Evolutionary conservation across 768 basidiomycete species (phyloP).

Genomic region (Tylopilus balloui): DNA sequence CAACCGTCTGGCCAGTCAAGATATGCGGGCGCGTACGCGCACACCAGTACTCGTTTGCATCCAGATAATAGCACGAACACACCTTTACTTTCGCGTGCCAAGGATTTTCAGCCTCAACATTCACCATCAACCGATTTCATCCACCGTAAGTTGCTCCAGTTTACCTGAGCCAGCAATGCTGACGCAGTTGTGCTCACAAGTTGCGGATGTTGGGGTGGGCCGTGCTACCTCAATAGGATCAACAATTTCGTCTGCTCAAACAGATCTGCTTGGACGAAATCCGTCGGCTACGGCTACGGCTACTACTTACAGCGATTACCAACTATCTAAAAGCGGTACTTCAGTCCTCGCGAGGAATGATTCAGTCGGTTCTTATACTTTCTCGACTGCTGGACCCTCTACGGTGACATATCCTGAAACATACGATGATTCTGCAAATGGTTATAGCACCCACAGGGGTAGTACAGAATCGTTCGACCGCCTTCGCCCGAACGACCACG

Average conservation of each 20-base stretch:
- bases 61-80: slow-evolving; percentile 10
- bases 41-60: slow-evolving; percentile 8
- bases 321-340: slow-evolving; percentile 13
- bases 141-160: slow-evolving; percentile 19
- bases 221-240: slow-evolving; percentile 30
- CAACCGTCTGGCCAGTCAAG: slow-evolving; percentile 22
- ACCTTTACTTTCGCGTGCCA: slow-evolving; percentile 19
- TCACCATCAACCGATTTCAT: slow-evolving; percentile 20
- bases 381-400: slow-evolving; percentile 23
- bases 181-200: slow-evolving; percentile 12
- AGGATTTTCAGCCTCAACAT: slow-evolving; percentile 17
- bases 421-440: slow-evolving; percentile 18
- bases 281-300: slow-evolving; percentile 25
- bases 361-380: slow-evolving; percentile 17
- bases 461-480: slow-evolving; percentile 29
- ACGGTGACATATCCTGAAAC: slow-evolving; percentile 17
- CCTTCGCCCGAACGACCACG: slow-evolving; percentile 18
- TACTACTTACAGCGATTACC: slow-evolving; percentile 20
- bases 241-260: slow-evolving; percentile 25
- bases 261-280: slow-evolving; percentile 25
- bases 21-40: slow-evolving; percentile 16
- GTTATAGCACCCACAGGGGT: slow-evolving; percentile 9
- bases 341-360: slow-evolving; percentile 12
- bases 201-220: slow-evolving; percentile 14
- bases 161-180: neutral